Percentiles rank a stretch among this genome's conserved stretches.
These are phyloP conservation scores for Cucurbita moschata DNA, from an alignment of 306 rosid species.

Conservation along the genomic window DNA sequence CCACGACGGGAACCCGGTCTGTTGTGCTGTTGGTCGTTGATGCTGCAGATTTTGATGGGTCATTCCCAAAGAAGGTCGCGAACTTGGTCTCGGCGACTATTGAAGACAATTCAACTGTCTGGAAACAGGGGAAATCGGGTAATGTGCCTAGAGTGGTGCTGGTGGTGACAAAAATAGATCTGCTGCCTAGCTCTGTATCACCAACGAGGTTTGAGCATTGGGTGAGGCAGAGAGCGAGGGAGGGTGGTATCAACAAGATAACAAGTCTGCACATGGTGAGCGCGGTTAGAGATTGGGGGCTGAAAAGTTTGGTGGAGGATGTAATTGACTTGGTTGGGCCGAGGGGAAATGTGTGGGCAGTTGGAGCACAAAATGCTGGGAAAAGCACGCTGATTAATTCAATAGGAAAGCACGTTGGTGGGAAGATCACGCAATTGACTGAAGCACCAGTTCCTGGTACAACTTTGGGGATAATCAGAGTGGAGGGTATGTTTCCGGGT, in stretches of 20 bases:
- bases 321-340: conserved; percentile 53
- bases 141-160: conserved; percentile 82
- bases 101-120: conserved; percentile 44
- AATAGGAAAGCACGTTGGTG: conserved; percentile 46
- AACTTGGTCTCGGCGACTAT: conserved; percentile 54
- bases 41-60: conserved; percentile 75
- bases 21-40: conserved; percentile 84
- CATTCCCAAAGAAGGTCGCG: conserved; percentile 71
- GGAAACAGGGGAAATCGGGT: conserved; percentile 79
- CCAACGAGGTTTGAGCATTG: conserved; percentile 74
- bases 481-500: conserved; percentile 73
- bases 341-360: conserved; percentile 83
- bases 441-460: conserved; percentile 96
- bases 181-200: conserved; percentile 59
- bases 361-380: conserved; percentile 96
- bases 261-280: conserved; percentile 93
- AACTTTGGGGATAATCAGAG: conserved; percentile 83
- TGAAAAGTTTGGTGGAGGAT: conserved; percentile 62
- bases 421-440: conserved; percentile 59
- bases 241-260: conserved; percentile 63
- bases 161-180: conserved; percentile 70
- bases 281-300: conserved; percentile 68
- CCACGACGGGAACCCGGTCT: conserved; percentile 45
- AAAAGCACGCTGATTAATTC: conserved; percentile 81
- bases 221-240: conserved; percentile 85